These are phyloP conservation scores for Mycena rebaudengoi DNA, from an alignment of 768 basidiomycete species.

Conservation along the genomic window DNA sequence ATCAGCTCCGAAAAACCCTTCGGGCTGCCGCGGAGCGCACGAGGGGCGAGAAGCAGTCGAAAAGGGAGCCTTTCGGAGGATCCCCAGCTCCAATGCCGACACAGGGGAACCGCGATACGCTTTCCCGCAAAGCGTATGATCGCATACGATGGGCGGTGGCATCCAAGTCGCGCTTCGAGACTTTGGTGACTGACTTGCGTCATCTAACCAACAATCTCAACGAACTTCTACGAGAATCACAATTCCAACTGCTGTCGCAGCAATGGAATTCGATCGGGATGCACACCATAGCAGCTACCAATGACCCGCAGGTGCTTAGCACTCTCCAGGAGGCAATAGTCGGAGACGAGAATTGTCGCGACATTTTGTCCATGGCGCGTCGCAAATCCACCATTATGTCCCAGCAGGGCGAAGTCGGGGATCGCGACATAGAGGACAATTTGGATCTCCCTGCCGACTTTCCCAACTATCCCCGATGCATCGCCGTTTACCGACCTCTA, in stretches of 20 bases:
- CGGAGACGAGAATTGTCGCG: background rate
- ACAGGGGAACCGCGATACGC: background rate
- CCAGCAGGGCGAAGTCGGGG: background rate
- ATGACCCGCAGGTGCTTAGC: background rate
- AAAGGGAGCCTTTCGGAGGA: background rate
- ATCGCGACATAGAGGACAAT: background rate
- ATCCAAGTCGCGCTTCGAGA: constrained; percentile 17
- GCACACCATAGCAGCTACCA: background rate
- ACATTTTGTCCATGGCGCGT: background rate
- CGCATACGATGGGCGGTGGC: constrained; percentile 11
- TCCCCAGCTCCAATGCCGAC: too few relatives aligned
- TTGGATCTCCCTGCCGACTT: too few relatives aligned
- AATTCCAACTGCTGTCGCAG: background rate
- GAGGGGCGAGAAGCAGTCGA: background rate
- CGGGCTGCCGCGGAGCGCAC: background rate
- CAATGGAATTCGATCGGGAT: constrained; percentile 15
- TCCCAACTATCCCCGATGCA: background rate
- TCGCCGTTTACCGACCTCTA: background rate
- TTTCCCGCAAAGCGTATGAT: background rate
- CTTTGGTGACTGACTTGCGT: constrained; percentile 6
- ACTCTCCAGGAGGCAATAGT: background rate
- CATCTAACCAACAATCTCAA: constrained; percentile 8
- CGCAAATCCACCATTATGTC: background rate
- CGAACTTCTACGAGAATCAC: constrained; percentile 18
- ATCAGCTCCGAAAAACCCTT: background rate